Evolutionary conservation across 2,329 filamentous ascomycete genomes (phyloP), one percentile per base, ranked within the genome.

Genomic region (Clonostachys solani): DNA sequence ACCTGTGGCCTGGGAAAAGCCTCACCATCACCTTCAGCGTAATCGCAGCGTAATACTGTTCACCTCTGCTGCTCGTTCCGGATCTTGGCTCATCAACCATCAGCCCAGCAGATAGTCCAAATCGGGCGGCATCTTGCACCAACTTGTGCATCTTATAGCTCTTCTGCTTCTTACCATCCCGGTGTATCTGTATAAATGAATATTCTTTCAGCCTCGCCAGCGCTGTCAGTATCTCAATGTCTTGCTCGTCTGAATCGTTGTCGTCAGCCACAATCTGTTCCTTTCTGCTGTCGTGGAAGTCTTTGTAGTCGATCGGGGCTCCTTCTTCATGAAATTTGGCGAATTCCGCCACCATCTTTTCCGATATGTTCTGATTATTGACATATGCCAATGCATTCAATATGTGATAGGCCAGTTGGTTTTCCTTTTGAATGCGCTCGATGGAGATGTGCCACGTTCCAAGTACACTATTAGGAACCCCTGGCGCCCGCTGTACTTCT

Each of bases 71-170:
- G 23, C 23, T 29, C 23, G 23, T 29, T 29, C 23, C 23, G 9
- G 23, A 29, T 10, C 3, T 29, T 29, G 5, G 23, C 23, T 29
- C 23, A 29, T 29, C 2, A 29, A 1, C 8, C 8, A 29, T 29
- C 23, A 29, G 3, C 9, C 23, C 23, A 10, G 23, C 23, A 29
- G 23, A 29, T 38, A 38, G 12, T 18, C 48, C 46, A 42, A 59
- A 59, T 2, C 47, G 55, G 5, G 49, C 45, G 12, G 58, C 61
- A 43, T 62, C 56, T 42, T 63, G 60, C 4, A 61, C 59, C 2
- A 64, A 56, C 47, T 57, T 61, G 43, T 65, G 60, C 52, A 65
- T 57, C 43, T 65, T 57, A 46, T 62, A 66, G 12, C 33, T 52
- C 8, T 35, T 29, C 2, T 40, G 38, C 5, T 47, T 37, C 2